These are phyloP conservation scores for Solanum tacnaense DNA, from an alignment of 257 asterid species.

Conservation along the genomic window DNA sequence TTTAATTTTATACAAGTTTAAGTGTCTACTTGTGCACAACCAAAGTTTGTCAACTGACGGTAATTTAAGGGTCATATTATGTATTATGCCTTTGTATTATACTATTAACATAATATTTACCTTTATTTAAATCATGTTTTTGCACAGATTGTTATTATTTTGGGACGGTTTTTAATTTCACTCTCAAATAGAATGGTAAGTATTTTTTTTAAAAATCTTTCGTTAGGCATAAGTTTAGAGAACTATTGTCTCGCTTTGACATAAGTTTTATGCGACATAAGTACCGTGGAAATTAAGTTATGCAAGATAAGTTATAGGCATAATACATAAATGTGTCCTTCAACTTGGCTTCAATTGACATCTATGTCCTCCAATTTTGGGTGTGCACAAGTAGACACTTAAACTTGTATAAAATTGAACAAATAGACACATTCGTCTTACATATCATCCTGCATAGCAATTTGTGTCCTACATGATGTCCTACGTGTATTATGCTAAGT, in stretches of 20 bases:
- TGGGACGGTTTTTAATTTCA: not conserved
- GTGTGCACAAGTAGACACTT: not conserved
- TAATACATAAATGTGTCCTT: no score
- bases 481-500: not conserved
- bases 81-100: no score
- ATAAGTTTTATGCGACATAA: not conserved
- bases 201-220: no score
- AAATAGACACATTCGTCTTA: no score
- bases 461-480: no score
- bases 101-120: no score
- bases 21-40: no score
- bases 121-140: no score
- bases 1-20: no score
- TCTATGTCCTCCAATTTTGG: fast-evolving
- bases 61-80: no score
- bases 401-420: no score
- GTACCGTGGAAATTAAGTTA: not conserved
- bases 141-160: not conserved
- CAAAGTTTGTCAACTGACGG: no score
- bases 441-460: not conserved
- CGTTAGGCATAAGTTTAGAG: not conserved
- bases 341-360: not conserved
- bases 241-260: not conserved
- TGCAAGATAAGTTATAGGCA: not conserved
- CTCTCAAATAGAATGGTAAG: not conserved